A percentile compares a stretch with the other conserved stretches of the same genome.
These are phyloP conservation scores for Triticum timopheevii DNA, from an alignment of 176 grass and related monocot genomes.

Conservation along the genomic window DNA sequence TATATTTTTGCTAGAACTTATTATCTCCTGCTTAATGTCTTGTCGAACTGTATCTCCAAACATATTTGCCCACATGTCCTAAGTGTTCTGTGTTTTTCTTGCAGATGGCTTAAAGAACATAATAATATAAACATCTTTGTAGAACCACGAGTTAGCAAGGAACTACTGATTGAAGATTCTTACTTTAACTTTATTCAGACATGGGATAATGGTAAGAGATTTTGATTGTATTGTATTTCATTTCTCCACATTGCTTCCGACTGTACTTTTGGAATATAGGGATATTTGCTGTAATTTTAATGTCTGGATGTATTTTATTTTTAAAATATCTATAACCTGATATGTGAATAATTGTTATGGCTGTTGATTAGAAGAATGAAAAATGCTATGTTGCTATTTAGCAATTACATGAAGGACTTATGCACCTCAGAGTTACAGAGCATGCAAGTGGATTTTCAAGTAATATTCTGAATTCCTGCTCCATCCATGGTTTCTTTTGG, in stretches of 20 bases:
- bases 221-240: constrained; percentile 14
- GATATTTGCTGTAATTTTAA: background rate
- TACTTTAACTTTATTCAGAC: constrained; percentile 82
- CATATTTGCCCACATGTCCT: constrained; percentile 4
- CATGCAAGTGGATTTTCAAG: background rate
- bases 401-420: background rate
- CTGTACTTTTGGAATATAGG: background rate
- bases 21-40: background rate
- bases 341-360: constrained; percentile 15
- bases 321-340: constrained; percentile 7
- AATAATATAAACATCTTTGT: constrained; percentile 81
- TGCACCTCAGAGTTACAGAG: background rate
- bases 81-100: constrained; percentile 21
- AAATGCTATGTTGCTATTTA: constrained; percentile 3
- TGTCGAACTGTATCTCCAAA: constrained; percentile 16
- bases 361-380: background rate
- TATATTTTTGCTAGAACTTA: background rate
- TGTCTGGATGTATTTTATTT: background rate
- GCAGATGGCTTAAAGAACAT: constrained; percentile 87
- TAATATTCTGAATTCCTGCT: background rate
- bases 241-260: background rate
- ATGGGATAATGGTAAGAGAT: constrained; percentile 70
- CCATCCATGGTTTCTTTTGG: background rate
- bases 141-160: constrained; percentile 76
- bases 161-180: constrained; percentile 60